Evolutionary conservation across 2,329 filamentous ascomycete genomes (phyloP).

Genomic region (Penicillium sclerotiorum): DNA sequence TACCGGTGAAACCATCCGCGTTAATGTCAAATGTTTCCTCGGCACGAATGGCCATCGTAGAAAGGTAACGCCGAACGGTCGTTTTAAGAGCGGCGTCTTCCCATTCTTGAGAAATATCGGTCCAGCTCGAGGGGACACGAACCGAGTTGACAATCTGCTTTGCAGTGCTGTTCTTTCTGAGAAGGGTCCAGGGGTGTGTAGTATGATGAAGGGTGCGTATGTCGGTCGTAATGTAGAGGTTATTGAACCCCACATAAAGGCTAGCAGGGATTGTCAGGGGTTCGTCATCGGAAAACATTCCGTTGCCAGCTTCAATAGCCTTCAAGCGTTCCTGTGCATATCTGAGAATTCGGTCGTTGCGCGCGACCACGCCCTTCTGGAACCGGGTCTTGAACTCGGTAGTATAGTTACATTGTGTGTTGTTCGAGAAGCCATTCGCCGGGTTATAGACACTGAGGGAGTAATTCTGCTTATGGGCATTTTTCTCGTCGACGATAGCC

Average conservation of each 20-base stretch:
- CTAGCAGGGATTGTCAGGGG: conserved; percentile 18
- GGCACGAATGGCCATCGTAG: conserved; percentile 7
- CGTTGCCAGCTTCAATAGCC: conserved; percentile 16
- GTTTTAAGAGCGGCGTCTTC: conserved; percentile 4
- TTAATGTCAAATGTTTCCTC: conserved; percentile 2
- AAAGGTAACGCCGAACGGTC: conserved; percentile 3
- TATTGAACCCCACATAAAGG: conserved; percentile 18
- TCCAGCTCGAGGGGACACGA: conserved; percentile 9
- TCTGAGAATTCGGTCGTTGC: conserved; percentile 16
- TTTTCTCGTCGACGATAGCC: conserved; percentile 15
- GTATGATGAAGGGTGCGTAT: conserved; percentile 20
- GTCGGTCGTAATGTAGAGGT: conserved; percentile 25
- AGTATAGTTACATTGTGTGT: conserved; percentile 16
- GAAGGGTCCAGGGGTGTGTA: conserved; percentile 20
- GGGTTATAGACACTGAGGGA: conserved; percentile 13
- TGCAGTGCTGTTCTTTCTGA: conserved; percentile 22
- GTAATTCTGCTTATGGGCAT: conserved; percentile 8
- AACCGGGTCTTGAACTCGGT: conserved; percentile 11
- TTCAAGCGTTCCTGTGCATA: conserved; percentile 2
- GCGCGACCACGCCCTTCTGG: conserved; percentile 10
- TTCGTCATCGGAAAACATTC: conserved; percentile 20
- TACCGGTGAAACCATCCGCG: conserved; percentile 12
- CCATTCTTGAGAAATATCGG: not conserved
- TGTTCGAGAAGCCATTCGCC: conserved; percentile 15
- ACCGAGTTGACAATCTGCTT: conserved; percentile 20